Evolutionary conservation across 2,329 filamentous ascomycete genomes (phyloP).

Genomic region (Apiospora marii): DNA sequence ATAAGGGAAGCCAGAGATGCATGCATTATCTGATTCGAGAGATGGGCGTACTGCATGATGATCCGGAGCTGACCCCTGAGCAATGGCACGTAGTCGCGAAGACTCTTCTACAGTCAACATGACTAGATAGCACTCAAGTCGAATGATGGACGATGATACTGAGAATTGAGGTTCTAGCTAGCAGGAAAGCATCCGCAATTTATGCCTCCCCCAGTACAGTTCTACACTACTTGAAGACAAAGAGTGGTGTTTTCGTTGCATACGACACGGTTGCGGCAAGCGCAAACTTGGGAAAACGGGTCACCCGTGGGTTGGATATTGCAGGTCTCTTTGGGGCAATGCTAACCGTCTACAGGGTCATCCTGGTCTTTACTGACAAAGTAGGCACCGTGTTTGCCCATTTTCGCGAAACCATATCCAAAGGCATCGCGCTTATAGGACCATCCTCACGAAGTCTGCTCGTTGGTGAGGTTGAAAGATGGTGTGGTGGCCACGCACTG

Average conservation of each 20-base stretch:
- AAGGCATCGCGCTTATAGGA: not conserved
- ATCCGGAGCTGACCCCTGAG: not conserved
- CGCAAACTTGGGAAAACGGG: not conserved
- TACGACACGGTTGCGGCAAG: not conserved
- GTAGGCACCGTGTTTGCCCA: too few relatives aligned
- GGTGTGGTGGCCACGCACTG: not conserved
- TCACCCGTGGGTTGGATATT: not conserved
- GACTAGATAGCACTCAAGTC: not conserved
- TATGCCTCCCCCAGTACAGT: not conserved
- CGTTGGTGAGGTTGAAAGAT: not conserved
- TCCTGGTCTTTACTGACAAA: not conserved
- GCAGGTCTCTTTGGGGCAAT: not conserved
- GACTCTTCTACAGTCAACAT: conserved; percentile 7
- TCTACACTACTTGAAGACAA: not conserved
- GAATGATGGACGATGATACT: not conserved
- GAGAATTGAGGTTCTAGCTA: not conserved
- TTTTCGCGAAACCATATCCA: not conserved
- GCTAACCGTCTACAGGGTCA: not conserved
- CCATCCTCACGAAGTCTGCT: not conserved
- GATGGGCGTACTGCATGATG: not conserved
- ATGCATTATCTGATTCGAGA: not conserved
- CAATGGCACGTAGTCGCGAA: not conserved
- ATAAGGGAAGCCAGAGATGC: not conserved
- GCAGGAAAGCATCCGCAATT: not conserved
- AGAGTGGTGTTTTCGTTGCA: not conserved